Evolutionary conservation across 768 basidiomycete genomes (phyloP).

Genomic region (Amanita jacksonii): DNA sequence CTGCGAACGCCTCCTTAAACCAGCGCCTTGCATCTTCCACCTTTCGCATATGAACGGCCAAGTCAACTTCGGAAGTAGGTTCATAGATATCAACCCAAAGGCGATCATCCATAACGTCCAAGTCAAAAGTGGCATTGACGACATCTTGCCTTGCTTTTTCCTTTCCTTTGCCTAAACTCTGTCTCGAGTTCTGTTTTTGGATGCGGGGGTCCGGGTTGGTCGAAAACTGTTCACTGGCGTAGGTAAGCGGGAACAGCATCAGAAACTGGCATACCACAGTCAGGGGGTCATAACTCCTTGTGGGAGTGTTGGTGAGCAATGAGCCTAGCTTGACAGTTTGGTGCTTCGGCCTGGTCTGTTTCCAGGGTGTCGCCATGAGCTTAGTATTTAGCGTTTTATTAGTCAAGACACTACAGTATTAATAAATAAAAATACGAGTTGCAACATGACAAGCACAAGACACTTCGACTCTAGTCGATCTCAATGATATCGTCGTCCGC

Average conservation of each 20-base stretch:
- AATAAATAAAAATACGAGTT: too few relatives aligned
- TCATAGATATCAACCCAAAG: slow-evolving; percentile 62
- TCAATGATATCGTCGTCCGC: slow-evolving; percentile 49
- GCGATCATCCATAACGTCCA: slow-evolving; percentile 22
- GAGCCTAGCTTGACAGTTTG: slow-evolving; percentile 7
- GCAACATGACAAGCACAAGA: background rate
- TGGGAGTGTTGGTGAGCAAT: background rate
- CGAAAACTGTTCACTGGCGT: slow-evolving; percentile 18
- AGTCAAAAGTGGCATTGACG: slow-evolving; percentile 1
- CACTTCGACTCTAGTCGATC: slow-evolving; percentile 19
- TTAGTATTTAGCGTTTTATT: background rate
- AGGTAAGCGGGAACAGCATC: slow-evolving; percentile 6
- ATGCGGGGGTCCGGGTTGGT: slow-evolving; percentile 2
- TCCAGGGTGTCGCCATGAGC: background rate
- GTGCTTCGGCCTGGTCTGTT: background rate
- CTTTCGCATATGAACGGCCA: slow-evolving; percentile 75
- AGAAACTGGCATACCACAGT: slow-evolving; percentile 21
- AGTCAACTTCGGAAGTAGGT: slow-evolving; percentile 51
- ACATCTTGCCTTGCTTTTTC: slow-evolving; percentile 17
- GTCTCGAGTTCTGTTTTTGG: slow-evolving; percentile 6
- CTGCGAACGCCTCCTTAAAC: slow-evolving; percentile 64
- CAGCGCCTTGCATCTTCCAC: slow-evolving; percentile 70
- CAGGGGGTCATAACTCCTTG: slow-evolving; percentile 23
- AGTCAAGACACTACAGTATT: background rate
- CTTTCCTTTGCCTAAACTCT: slow-evolving; percentile 14